Evolutionary conservation across 441 rosid species (phyloP), one percentile per base, ranked within the genome.

Genomic region (Cnidoscolus chayamansa): DNA sequence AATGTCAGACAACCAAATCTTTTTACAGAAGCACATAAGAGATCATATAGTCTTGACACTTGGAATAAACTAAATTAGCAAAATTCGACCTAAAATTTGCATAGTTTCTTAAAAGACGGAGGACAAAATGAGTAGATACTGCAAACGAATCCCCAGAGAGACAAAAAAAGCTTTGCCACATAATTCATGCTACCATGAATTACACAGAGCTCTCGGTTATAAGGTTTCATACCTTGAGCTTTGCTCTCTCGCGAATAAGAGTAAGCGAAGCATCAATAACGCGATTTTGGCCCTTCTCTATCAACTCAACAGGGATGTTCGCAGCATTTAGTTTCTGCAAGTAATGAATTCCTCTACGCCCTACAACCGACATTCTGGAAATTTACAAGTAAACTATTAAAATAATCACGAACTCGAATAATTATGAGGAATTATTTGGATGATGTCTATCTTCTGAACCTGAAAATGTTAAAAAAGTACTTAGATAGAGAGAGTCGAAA

Each of bases 251-350:
- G 2, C 96, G 91, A 74, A 95, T 93, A 32, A 95, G 96, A 10
- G 98, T 95, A 57, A 95, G 95, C 17, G 98, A 95, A 77, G 97
- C 96, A 75, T 95, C 97, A 7, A 95, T 84, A 1, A 93, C 99
- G 3, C 96, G 95, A 63, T 85, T 84, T 73, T 95, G 98, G 40
- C 99, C 98, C 72, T 83, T 85, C 76, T 86, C 87, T 48, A 91
- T 83, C 77, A 80, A 80, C 65, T 86, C 91, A 62, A 82, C 67
- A 0, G 96, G 86, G 13, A 93, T 85, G 61, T 77, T 89, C 10
- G 88, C 88, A 12, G 84, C 84, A 55, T 84, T 91, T n/a, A 90
- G 83, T 72, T 82, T 83, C 68, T 84, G 87, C 50, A 91, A 74
- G 78, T 80, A 84, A 76, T 84, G 92, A 75, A 91, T 45, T 66